These are phyloP conservation scores for Datisca glomerata DNA, from an alignment of 306 rosid species.

Conservation along the genomic window DNA sequence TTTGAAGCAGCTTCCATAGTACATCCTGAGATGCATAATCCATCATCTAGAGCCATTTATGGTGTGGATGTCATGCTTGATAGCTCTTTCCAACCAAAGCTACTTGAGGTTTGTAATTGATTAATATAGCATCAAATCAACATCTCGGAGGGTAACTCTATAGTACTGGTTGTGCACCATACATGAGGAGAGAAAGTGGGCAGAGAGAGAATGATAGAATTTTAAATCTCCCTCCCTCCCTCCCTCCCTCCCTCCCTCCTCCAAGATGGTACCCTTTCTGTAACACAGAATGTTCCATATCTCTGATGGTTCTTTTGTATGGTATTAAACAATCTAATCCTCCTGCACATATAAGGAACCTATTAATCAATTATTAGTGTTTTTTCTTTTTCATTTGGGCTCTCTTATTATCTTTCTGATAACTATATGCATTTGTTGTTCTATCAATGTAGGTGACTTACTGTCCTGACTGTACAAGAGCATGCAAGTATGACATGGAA, in stretches of 20 bases:
- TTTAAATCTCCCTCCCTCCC: too few species aligned
- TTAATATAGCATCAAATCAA: background rate
- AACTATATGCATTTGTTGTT: conserved; percentile 4
- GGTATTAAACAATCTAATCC: background rate
- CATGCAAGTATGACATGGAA: conserved; percentile 67
- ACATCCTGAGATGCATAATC: conserved; percentile 86
- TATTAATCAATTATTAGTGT: background rate
- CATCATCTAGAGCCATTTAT: conserved; percentile 75
- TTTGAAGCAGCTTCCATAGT: conserved; percentile 71
- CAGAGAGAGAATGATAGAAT: too few species aligned
- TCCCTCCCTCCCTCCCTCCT: too few species aligned
- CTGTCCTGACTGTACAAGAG: conserved; percentile 94
- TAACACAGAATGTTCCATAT: too few species aligned
- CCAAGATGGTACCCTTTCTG: too few species aligned
- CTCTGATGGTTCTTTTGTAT: background rate
- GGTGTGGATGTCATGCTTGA: conserved; percentile 96
- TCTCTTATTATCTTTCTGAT: background rate
- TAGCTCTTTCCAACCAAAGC: conserved; percentile 57
- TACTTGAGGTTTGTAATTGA: conserved; percentile 62
- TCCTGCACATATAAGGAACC: background rate
- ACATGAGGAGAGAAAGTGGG: too few species aligned
- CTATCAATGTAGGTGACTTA: conserved; percentile 62
- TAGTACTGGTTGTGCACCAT: too few species aligned
- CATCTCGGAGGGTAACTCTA: too few species aligned
- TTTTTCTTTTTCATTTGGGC: background rate